Conservation (phyloP, 176 grass and related monocot species). For the Carex pumila region DNA sequence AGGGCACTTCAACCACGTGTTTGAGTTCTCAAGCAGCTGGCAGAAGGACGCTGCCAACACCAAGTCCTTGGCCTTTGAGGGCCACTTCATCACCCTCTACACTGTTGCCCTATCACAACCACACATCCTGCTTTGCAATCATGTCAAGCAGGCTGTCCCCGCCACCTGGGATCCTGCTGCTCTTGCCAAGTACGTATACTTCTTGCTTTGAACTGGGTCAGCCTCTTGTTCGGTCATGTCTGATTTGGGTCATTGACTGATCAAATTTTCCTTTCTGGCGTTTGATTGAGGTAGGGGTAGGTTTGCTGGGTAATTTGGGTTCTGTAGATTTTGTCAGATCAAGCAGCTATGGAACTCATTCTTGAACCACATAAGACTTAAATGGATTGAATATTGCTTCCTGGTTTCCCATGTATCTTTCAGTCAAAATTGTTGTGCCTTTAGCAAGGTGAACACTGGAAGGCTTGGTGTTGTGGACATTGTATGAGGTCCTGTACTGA, state of each 20-base stretch:
- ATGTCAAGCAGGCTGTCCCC: conserved; percentile 86
- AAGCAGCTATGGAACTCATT: background rate
- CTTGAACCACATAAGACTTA: background rate
- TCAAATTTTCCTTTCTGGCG: background rate
- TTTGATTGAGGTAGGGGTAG: background rate
- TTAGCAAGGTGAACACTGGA: background rate
- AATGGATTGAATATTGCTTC: background rate
- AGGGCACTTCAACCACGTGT: conserved; percentile 79
- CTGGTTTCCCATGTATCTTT: background rate
- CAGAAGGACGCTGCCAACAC: conserved; percentile 90
- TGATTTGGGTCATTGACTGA: background rate
- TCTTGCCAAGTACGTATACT: conserved; percentile 60
- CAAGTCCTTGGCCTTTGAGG: conserved; percentile 84
- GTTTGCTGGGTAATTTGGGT: background rate
- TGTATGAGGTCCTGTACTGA: background rate
- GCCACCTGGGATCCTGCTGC: conserved; percentile 91
- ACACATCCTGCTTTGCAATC: conserved; percentile 49
- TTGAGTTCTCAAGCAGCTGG: conserved; percentile 76
- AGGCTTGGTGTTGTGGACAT: background rate
- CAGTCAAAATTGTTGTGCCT: background rate
- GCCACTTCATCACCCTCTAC: conserved; percentile 81
- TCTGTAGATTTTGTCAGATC: background rate
- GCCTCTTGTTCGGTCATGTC: background rate
- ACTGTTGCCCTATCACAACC: conserved; percentile 80
- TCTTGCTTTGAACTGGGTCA: conserved; percentile 3